Evolutionary conservation across 768 basidiomycete species (phyloP), one percentile per base, ranked within the genome.

Genomic region (Mycena indigotica): DNA sequence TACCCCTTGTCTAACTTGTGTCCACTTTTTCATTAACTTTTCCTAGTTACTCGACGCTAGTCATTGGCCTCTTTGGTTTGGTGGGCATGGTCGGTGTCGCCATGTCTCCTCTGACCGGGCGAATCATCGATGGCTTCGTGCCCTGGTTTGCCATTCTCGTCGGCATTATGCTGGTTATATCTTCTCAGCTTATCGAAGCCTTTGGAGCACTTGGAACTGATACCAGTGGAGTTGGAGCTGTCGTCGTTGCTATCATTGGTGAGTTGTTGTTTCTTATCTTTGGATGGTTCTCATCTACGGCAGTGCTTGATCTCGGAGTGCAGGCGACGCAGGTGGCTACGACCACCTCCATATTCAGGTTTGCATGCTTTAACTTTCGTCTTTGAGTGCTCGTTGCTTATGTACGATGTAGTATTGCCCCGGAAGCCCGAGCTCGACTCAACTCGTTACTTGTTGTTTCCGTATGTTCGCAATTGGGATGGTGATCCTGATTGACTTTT

Each of bases 11-110:
- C 77, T 78, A 5, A 81, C 79, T 80, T 71, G 73, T 17, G 70
- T 72, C 13, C 28, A 51, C 19, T 48, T 19, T 17, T 51, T 54
- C 17, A 10, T 23, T 19, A 8, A 35, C 32, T 21, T 44, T 44
- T 61, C 80, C 77, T 56, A 44, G 41, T 5, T 44, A 44, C 41
- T 75, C 71, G 21, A 81, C 79, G 71, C 68, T 80, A 25, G 69
- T 73, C 10, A 84, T 84, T 56, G 84, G 84, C 19, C 74, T 84
- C 12, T 84, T 85, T 62, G 84, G 82, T 15, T 72, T 85, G n/a
- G 71, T 84, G 24, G 84, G 84, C 51, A 70, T 73, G 75, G 67
- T 81, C 13, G 86, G 79, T 28, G 80, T 84, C 6, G 62, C 78
- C 3, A 67, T 77, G 40, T 81, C 82, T 0, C 86, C 86, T 0